Base-by-base conservation (phyloP, 2,329 filamentous ascomycete genomes). In the Diaporthe helianthi region DNA sequence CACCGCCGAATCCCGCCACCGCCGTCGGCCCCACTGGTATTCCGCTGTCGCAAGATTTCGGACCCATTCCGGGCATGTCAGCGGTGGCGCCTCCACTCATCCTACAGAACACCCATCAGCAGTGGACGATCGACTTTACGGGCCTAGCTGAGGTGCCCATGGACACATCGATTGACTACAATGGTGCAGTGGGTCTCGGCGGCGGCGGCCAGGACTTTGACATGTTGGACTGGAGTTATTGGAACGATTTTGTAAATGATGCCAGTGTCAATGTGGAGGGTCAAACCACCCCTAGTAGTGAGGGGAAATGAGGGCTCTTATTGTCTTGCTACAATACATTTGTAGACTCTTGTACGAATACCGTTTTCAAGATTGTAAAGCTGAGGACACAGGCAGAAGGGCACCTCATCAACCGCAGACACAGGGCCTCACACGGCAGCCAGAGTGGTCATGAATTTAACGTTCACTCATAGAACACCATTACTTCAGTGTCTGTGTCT, bases 171-270 rank as follows among this genome's bases (percentile, higher is more conserved):
- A 36, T 36, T 17, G 13, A 29, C 13, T 15, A n/a, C 31, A 41
- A 26, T 51, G 67, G 41, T 29, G 51, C 17, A 15, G 63, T n/a
- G 4, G 33, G 71, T 58, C 38, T 24, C n/a, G n/a, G 76, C 70
- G 74, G 68, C 68, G 26, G 75, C 72, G 60, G 46, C 74, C 71
- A 77, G 58, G 65, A 75, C 74, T 67, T 76, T 74, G 60, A 76
- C 7, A 63, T 70, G 55, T 77, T 76, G 76, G 77, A 80, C 41
- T 79, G 78, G 81, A 76, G 77, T 55, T 77, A 79, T 13, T 84
- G 82, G 82, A 81, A 81, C 70, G 82, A 84, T 36, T 84, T 84
- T 71, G 76, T 83, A 49, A 75, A 76, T 41, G 82, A 84, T 63
- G 79, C 82, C 5, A 69, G 61, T 38, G 66, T 67, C 26, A 46